These are phyloP conservation scores for Kandelia obovata DNA, from an alignment of 345 rosid genomes.

Conservation along the genomic window DNA sequence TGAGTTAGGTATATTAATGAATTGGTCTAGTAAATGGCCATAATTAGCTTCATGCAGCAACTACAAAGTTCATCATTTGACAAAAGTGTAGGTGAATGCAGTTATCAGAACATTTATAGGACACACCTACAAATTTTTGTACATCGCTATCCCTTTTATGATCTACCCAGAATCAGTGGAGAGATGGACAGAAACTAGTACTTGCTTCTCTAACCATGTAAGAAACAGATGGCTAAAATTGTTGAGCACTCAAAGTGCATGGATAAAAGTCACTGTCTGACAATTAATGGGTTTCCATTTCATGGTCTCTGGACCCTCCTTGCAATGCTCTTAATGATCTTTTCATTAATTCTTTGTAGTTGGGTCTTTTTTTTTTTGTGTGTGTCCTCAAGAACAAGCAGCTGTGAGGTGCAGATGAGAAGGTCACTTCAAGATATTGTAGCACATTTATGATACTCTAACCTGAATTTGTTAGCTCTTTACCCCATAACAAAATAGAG, in stretches of 20 bases:
- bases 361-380: not conserved
- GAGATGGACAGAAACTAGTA: not conserved
- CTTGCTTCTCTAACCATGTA: not conserved
- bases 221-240: not conserved
- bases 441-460: not conserved
- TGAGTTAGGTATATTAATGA: constrained; percentile 43
- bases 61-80: constrained; percentile 35
- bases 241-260: constrained; percentile 8
- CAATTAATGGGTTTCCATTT: constrained; percentile 1
- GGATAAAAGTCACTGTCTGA: constrained; percentile 13
- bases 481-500: not conserved
- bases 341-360: not conserved
- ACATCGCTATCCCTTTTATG: constrained; percentile 12
- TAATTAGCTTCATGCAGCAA: constrained; percentile 30
- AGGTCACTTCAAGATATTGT: not conserved
- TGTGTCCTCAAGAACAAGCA: not conserved
- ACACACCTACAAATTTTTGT: constrained; percentile 30
- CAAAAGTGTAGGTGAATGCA: constrained; percentile 37
- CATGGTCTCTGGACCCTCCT: not conserved
- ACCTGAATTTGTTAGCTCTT: not conserved
- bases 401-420: not conserved
- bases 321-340: not conserved
- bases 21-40: constrained; percentile 29
- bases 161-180: not conserved
- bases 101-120: constrained; percentile 50